phyloP scores from a whole-genome alignment of 192 early-diverging fungal species.

The Entomortierella lignicola region DNA sequence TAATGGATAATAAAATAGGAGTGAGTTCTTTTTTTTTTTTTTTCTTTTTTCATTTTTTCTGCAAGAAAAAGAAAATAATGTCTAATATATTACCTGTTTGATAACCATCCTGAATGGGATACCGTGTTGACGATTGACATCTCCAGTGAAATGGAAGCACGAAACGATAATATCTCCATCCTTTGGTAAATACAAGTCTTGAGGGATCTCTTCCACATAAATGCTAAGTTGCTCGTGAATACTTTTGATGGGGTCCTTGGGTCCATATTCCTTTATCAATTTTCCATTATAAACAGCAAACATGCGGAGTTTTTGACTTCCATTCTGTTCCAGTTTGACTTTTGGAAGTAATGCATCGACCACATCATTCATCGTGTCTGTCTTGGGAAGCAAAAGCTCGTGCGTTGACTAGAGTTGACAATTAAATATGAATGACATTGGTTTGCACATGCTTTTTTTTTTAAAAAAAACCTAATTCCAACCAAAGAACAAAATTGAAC shows the following conservation, averaged over 20 bases:
- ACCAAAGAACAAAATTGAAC: too few relatives aligned
- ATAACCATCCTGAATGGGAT: conserved; percentile 87
- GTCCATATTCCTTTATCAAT: conserved; percentile 59
- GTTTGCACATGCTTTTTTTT: neutral
- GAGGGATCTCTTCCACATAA: conserved; percentile 69
- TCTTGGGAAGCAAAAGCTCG: conserved; percentile 80
- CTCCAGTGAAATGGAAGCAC: conserved; percentile 84
- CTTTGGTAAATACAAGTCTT: conserved; percentile 57
- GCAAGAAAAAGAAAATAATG: conserved; percentile 9
- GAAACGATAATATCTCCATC: conserved; percentile 61
- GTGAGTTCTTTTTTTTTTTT: neutral
- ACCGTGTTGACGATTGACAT: conserved; percentile 75
- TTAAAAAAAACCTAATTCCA: too few relatives aligned
- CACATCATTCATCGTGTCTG: conserved; percentile 59
- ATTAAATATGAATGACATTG: neutral
- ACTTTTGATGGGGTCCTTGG: conserved; percentile 58
- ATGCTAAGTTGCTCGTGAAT: conserved; percentile 61
- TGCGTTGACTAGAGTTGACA: conserved; percentile 35
- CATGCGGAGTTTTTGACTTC: conserved; percentile 66
- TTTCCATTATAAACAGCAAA: conserved; percentile 67
- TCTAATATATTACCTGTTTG: conserved; percentile 44
- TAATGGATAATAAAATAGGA: neutral
- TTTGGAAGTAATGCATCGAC: conserved; percentile 67
- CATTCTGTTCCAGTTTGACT: conserved; percentile 58
- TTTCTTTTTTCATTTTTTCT: neutral